Base-by-base conservation (phyloP, 306 rosid genomes). In the Rosa persica region DNA sequence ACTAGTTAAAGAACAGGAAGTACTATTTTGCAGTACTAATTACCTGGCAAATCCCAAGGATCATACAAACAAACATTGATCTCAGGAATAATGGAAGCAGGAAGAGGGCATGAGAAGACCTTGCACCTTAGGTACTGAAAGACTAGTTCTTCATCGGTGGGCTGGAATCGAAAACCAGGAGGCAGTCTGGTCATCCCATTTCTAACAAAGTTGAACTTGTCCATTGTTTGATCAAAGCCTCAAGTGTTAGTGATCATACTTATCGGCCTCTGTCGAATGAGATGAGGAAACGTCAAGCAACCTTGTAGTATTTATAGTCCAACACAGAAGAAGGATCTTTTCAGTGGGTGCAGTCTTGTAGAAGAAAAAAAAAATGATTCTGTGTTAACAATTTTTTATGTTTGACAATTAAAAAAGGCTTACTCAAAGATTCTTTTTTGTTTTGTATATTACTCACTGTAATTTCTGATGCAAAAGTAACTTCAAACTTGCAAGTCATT, bases 11-110 rank as follows among this genome's bases (percentile, higher is more conserved):
- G 23, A 34, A 65, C 70, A 65, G 13, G 20, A 30, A 13, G 70
- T 17, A 36, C 40, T 5, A 61, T 62, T 62, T 34, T 36, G 43
- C 70, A 65, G 70, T 65, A 13, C 12, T 34, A 66, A 6, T 36
- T 0, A 90, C 93, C 96, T 73, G 97, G 98, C 73, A 95, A 76
- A 75, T 95, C 98, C 98, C 98, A 91, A 81, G 99, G 99, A 85
- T 95, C 98, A 55, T 72, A 84, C 19, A 83, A 73, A 87, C 81
- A 88, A 66, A 95, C 78, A 75, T 89, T 91, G 90, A 89, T 64
- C 75, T 91, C 89, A 15, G 99, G 96, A 76, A 95, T 89, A 77
- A 95, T 86, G 2, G 96, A 88, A 80, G 98, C 92, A 44, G 98
- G 98, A 81, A 95, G 82, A 1, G 97, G 93, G 52, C 25, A 86